Conservation (phyloP, 768 basidiomycete species). For the Pilatotrama ljubarskyi region DNA sequence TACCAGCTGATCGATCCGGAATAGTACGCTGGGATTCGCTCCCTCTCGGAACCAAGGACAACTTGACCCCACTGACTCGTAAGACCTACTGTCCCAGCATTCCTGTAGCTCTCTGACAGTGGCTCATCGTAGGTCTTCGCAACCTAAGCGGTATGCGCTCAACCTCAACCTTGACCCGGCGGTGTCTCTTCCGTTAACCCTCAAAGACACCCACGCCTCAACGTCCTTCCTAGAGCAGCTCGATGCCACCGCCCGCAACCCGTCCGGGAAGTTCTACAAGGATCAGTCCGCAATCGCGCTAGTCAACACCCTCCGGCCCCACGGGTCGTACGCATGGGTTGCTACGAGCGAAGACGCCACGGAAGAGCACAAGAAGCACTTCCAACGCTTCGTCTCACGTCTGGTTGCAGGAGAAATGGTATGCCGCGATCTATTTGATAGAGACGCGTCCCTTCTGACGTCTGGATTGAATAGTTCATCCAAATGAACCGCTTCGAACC, state of each 20-base stretch:
- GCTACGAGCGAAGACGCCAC: slow-evolving; percentile 41
- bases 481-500: slow-evolving; percentile 50
- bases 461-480: slow-evolving; percentile 47
- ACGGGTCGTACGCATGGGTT: slow-evolving; percentile 51
- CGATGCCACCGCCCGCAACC: slow-evolving; percentile 35
- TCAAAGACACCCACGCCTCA: slow-evolving; percentile 42
- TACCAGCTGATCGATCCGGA: slow-evolving; percentile 1
- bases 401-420: slow-evolving; percentile 58
- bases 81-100: neutral
- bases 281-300: slow-evolving; percentile 47
- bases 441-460: neutral
- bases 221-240: slow-evolving; percentile 38
- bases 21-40: slow-evolving; percentile 38
- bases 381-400: slow-evolving; percentile 49
- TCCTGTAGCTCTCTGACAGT: neutral
- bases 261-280: slow-evolving; percentile 64
- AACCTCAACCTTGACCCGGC: slow-evolving; percentile 51
- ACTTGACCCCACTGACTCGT: neutral
- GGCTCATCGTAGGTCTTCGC: slow-evolving; percentile 24
- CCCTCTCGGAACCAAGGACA: neutral
- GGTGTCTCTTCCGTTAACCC: slow-evolving; percentile 49
- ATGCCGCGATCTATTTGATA: neutral
- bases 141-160: slow-evolving; percentile 34
- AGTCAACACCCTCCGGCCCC: slow-evolving; percentile 52
- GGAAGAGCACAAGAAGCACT: slow-evolving; percentile 45